Conservation (phyloP, 169 alveolate genomes). For the Cardiosporidium cionae region DNA sequence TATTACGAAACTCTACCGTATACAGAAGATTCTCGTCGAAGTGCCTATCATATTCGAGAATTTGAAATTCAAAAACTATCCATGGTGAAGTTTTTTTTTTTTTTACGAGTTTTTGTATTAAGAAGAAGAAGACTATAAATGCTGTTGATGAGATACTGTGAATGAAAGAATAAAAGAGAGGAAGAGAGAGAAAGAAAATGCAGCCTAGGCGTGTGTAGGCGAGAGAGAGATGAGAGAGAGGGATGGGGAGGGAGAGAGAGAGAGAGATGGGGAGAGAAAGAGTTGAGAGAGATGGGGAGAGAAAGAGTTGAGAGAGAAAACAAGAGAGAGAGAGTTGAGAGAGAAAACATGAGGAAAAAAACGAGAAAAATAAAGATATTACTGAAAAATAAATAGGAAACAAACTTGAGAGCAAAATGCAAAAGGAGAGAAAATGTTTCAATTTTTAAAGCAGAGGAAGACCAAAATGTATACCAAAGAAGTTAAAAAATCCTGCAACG, state of each 20-base stretch:
- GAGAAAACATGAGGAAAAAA: too few species aligned
- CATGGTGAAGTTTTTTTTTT: constrained; percentile 20
- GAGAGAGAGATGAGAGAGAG: constrained; percentile 6
- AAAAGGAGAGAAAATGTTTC: too few species aligned
- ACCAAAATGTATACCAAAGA: too few species aligned
- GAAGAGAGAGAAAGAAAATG: neutral
- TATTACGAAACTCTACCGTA: constrained; percentile 80
- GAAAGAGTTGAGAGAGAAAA: neutral
- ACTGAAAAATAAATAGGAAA: too few species aligned
- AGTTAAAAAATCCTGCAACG: too few species aligned
- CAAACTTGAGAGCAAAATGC: too few species aligned
- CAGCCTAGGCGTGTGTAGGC: neutral
- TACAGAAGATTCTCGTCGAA: constrained; percentile 60
- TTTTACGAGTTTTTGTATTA: neutral
- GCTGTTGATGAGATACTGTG: neutral
- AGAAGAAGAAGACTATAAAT: neutral
- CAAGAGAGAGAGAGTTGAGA: neutral
- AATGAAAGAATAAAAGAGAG: neutral
- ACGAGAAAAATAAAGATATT: too few species aligned
- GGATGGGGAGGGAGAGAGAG: neutral
- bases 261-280: neutral
- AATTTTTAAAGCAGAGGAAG: too few species aligned
- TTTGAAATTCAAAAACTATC: constrained; percentile 78
- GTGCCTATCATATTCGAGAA: constrained; percentile 79
- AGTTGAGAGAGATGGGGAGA: neutral